Evolutionary conservation across 345 rosid species (phyloP).

Genomic region (Sonneratia caseolaris): DNA sequence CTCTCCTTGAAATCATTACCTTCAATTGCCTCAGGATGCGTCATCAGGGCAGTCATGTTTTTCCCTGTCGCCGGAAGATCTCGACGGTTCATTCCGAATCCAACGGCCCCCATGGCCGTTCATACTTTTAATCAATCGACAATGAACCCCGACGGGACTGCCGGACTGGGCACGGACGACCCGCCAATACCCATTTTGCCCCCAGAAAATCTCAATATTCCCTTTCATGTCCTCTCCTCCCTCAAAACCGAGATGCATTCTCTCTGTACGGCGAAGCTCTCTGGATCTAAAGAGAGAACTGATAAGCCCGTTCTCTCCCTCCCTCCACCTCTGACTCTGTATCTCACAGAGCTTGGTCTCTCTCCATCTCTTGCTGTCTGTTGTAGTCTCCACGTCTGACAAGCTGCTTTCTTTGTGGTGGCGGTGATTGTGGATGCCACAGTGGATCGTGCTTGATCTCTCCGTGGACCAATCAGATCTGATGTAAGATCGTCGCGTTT

Average conservation of each 20-base stretch:
- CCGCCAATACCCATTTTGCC: background rate
- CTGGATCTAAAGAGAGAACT: slow-evolving; percentile 17
- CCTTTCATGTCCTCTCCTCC: background rate
- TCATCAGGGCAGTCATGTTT: too few relatives aligned
- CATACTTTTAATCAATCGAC: background rate
- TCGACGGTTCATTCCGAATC: background rate
- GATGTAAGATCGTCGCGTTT: slow-evolving; percentile 29
- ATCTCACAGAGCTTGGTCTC: background rate
- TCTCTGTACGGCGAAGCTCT: background rate
- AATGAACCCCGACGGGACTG: background rate
- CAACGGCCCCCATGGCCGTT: background rate
- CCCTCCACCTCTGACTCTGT: background rate
- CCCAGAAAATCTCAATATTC: background rate
- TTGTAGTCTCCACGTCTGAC: background rate
- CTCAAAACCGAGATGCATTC: background rate
- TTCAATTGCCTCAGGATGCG: too few relatives aligned
- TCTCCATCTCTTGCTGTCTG: background rate
- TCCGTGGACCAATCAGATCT: slow-evolving; percentile 37
- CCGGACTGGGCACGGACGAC: background rate
- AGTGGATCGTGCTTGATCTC: slow-evolving; percentile 9
- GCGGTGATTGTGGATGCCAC: background rate
- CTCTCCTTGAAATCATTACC: too few relatives aligned
- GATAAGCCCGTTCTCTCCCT: background rate
- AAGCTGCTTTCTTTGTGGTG: background rate
- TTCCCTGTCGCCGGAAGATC: background rate